Evolutionary conservation across 2,329 filamentous ascomycete genomes (phyloP).

Genomic region (Cladosporium colombiae): DNA sequence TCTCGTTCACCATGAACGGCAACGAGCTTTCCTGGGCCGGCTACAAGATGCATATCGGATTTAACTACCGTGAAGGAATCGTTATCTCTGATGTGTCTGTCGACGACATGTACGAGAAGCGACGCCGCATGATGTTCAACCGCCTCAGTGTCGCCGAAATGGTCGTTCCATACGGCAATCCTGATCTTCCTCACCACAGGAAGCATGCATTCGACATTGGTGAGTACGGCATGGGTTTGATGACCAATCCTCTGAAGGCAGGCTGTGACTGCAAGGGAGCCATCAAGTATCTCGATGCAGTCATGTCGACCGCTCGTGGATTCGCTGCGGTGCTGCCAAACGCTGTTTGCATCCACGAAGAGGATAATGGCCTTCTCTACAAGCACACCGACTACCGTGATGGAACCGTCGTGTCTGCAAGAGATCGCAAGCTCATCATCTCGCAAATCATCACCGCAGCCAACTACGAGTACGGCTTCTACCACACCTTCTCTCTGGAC

Average conservation of each 20-base stretch:
- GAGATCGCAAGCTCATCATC: constrained; percentile 63
- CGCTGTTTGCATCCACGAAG: constrained; percentile 68
- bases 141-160: constrained; percentile 69
- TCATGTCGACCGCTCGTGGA: constrained; percentile 57
- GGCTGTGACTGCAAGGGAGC: constrained; percentile 69
- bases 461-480: constrained; percentile 71
- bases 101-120: constrained; percentile 51
- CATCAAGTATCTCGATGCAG: constrained; percentile 57
- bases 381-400: constrained; percentile 72
- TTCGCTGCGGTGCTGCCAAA: constrained; percentile 57
- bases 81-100: constrained; percentile 65
- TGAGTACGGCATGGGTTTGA: constrained; percentile 66
- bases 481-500: constrained; percentile 64
- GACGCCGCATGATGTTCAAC: constrained; percentile 66
- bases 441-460: constrained; percentile 69
- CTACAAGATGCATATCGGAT: constrained; percentile 65
- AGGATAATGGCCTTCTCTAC: constrained; percentile 69
- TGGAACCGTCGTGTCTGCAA: constrained; percentile 60
- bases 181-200: constrained; percentile 64
- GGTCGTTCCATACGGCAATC: constrained; percentile 62
- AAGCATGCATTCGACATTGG: constrained; percentile 75
- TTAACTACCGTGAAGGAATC: constrained; percentile 65
- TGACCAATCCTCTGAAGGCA: constrained; percentile 67
- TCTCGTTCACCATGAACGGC: constrained; percentile 59
- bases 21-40: constrained; percentile 50